These are phyloP conservation scores for Ophiostoma perfectum DNA, from an alignment of 2,329 filamentous ascomycete species.

Conservation along the genomic window DNA sequence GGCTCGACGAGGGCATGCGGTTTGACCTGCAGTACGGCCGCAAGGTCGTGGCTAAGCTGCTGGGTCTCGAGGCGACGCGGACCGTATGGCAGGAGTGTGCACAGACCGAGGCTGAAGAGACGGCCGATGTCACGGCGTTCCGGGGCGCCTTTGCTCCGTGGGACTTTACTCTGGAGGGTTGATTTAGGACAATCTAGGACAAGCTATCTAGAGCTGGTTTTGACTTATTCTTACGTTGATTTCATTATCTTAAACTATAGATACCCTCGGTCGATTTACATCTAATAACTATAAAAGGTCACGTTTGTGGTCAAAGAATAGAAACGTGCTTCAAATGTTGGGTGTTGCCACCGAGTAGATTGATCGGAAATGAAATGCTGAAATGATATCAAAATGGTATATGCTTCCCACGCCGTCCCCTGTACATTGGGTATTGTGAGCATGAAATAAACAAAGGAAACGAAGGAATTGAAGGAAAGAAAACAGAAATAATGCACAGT, in stretches of 20 bases:
- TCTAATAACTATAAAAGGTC: too few species aligned
- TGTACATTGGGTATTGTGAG: constrained; percentile 7
- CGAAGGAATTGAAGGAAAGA: neutral
- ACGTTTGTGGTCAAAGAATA: neutral
- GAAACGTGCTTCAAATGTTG: neutral
- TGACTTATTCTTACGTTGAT: neutral
- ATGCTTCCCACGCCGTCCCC: constrained; percentile 9
- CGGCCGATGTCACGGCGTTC: constrained; percentile 69
- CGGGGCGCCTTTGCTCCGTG: constrained; percentile 76
- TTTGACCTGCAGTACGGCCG: constrained; percentile 92
- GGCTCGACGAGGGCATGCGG: constrained; percentile 62
- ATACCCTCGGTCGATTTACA: neutral
- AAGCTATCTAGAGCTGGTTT: neutral
- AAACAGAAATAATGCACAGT: neutral
- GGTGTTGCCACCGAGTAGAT: constrained; percentile 1
- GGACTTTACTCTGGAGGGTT: constrained; percentile 61
- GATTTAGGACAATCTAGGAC: too few species aligned
- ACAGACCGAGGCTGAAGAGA: constrained; percentile 74
- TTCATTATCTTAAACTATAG: neutral
- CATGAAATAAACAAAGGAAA: neutral
- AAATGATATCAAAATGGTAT: constrained; percentile 7
- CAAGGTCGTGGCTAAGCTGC: constrained; percentile 78
- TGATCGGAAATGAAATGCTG: neutral
- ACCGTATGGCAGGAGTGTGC: constrained; percentile 78
- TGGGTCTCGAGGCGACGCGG: constrained; percentile 67